These are phyloP conservation scores for Caryopteris hybrid DNA, from an alignment of 305 asterid genomes.

Conservation along the genomic window DNA sequence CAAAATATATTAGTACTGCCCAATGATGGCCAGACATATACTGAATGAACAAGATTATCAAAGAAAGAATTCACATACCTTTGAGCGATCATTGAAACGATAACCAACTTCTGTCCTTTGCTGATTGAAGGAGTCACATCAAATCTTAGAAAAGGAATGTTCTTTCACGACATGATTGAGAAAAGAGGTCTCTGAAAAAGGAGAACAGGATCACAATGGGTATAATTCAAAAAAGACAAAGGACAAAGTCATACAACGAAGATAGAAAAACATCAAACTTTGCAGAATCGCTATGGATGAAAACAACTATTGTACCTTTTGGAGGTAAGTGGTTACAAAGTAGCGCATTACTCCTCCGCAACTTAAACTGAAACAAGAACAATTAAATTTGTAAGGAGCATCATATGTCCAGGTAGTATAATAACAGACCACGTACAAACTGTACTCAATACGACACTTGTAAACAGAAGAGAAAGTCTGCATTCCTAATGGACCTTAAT, in stretches of 20 bases:
- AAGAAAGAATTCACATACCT: slow-evolving; percentile 40
- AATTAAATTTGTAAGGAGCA: slow-evolving; percentile 21
- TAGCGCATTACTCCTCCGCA: slow-evolving; percentile 94
- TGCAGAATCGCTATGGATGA: no score
- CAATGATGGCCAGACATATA: slow-evolving; percentile 13
- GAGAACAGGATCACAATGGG: slow-evolving; percentile 20
- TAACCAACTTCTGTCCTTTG: slow-evolving; percentile 94
- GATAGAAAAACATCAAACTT: no score
- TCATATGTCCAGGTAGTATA: slow-evolving; percentile 1
- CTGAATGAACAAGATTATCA: slow-evolving; percentile 13
- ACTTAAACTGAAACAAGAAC: slow-evolving; percentile 65
- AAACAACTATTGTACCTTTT: slow-evolving; percentile 55
- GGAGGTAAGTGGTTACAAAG: slow-evolving; percentile 98
- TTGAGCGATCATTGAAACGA: slow-evolving; percentile 76
- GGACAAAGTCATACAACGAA: background rate
- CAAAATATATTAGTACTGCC: slow-evolving; percentile 13
- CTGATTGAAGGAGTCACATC: slow-evolving; percentile 93
- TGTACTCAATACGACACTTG: slow-evolving; percentile 7
- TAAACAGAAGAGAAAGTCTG: slow-evolving; percentile 12
- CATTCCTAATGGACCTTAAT: slow-evolving; percentile 12
- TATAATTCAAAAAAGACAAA: background rate
- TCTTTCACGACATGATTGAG: slow-evolving; percentile 95
- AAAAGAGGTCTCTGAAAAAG: slow-evolving; percentile 81
- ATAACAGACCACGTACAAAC: background rate
- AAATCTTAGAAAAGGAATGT: slow-evolving; percentile 92